phyloP scores from a whole-genome alignment of 2,329 filamentous ascomycete species.

The Penicillium psychrosexuale region DNA sequence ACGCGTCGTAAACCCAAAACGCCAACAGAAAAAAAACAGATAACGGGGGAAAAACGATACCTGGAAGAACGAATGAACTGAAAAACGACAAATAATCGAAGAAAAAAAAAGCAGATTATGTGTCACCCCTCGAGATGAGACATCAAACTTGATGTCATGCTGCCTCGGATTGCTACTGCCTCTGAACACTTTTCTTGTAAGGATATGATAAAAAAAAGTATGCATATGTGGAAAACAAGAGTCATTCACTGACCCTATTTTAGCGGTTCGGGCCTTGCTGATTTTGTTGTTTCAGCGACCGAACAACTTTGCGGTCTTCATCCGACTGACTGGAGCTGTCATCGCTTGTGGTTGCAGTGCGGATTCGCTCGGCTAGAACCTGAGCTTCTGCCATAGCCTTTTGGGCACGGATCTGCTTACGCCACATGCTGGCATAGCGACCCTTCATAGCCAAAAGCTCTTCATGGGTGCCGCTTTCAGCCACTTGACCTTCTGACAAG shows the following conservation, averaged over 20 bases:
- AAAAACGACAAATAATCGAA: constrained; percentile 10
- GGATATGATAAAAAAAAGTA: constrained; percentile 14
- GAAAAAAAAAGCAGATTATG: neutral
- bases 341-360: constrained; percentile 43
- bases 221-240: constrained; percentile 55
- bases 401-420: constrained; percentile 78
- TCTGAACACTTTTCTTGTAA: constrained; percentile 9
- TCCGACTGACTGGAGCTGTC: constrained; percentile 51
- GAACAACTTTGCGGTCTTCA: constrained; percentile 39
- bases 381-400: constrained; percentile 62
- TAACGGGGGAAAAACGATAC: constrained; percentile 3
- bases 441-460: constrained; percentile 69
- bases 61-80: constrained; percentile 9
- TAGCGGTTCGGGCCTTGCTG: constrained; percentile 54
- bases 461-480: constrained; percentile 74
- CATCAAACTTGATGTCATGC: constrained; percentile 6
- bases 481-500: constrained; percentile 70
- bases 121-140: constrained; percentile 2
- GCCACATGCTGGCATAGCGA: constrained; percentile 82
- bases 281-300: constrained; percentile 34
- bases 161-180: constrained; percentile 17
- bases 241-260: constrained; percentile 72
- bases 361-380: constrained; percentile 44
- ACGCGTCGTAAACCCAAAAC: constrained; percentile 32
- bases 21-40: constrained; percentile 29